Percentiles rank a stretch among this genome's conserved stretches.
Conservation (phyloP, 768 basidiomycete species). For the Collybia nuda region DNA sequence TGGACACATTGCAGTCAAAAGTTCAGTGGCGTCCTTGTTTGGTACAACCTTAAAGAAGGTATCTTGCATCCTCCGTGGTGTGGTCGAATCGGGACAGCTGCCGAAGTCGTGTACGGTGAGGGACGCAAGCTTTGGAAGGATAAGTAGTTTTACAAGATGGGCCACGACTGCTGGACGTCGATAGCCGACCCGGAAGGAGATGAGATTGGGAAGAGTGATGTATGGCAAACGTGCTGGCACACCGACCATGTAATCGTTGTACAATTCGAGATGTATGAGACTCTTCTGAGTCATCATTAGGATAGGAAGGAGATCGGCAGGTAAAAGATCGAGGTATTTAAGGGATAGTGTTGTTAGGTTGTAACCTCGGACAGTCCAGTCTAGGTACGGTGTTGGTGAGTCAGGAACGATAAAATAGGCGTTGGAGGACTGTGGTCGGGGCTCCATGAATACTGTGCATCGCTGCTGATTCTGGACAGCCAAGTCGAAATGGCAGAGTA, state of each 20-base stretch:
- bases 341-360: slow-evolving; percentile 14
- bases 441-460: slow-evolving; percentile 5
- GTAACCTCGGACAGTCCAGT: slow-evolving; percentile 10
- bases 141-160: slow-evolving; percentile 6
- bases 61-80: slow-evolving; percentile 1
- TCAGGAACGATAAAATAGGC: background rate
- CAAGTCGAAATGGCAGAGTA: slow-evolving; percentile 8
- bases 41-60: background rate
- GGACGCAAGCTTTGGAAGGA: slow-evolving; percentile 11
- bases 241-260: slow-evolving; percentile 3
- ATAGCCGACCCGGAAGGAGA: slow-evolving; percentile 13
- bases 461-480: slow-evolving; percentile 7
- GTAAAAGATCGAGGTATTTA: slow-evolving; percentile 9
- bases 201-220: slow-evolving; percentile 12
- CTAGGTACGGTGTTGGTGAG: slow-evolving; percentile 8
- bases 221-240: background rate
- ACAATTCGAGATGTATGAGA: slow-evolving; percentile 13
- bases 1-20: slow-evolving; percentile 7
- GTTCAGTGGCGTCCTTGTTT: slow-evolving; percentile 8
- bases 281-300: slow-evolving; percentile 14
- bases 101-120: slow-evolving; percentile 13
- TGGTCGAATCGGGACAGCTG: slow-evolving; percentile 8
- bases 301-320: slow-evolving; percentile 10
- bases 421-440: background rate
- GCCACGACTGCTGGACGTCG: slow-evolving; percentile 5